A percentile compares a stretch with the other conserved stretches of the same genome.
Conservation (phyloP, 176 grass and related monocot species). For the Guadua angustifolia region DNA sequence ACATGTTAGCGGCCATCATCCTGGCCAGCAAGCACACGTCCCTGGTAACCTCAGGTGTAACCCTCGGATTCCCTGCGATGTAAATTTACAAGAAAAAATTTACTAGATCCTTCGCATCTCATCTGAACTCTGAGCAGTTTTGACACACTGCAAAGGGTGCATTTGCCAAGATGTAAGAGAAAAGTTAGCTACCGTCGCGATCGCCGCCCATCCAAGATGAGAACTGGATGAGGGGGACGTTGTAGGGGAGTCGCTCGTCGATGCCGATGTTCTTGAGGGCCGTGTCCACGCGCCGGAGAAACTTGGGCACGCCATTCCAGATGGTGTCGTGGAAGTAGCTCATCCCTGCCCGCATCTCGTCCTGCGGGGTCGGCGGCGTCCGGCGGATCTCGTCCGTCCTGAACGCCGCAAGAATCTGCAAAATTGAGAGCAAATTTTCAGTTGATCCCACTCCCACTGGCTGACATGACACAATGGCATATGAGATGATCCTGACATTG, state of each 20-base stretch:
- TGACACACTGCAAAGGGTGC: no score
- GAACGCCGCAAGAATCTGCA: slow-evolving; percentile 82
- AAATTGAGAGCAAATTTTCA: background rate
- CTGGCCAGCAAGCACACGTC: slow-evolving; percentile 80
- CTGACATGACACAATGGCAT: background rate
- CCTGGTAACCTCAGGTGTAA: slow-evolving; percentile 76
- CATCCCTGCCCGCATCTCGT: slow-evolving; percentile 92
- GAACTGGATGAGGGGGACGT: slow-evolving; percentile 79
- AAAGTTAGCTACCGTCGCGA: slow-evolving; percentile 59
- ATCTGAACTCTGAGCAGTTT: no score
- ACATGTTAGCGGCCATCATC: slow-evolving; percentile 85
- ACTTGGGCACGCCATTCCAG: slow-evolving; percentile 87
- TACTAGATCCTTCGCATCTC: background rate
- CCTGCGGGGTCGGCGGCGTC: slow-evolving; percentile 70
- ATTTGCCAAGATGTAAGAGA: no score
- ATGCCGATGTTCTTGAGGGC: slow-evolving; percentile 87
- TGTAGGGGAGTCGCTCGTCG: slow-evolving; percentile 73
- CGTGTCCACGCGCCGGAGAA: slow-evolving; percentile 76
- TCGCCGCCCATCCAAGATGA: slow-evolving; percentile 95
- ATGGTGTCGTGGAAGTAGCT: slow-evolving; percentile 89
- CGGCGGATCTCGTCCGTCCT: slow-evolving; percentile 82
- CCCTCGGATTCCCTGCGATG: slow-evolving; percentile 62
- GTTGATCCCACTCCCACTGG: background rate
- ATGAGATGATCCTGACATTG: background rate
- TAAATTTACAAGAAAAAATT: background rate